phyloP scores from a whole-genome alignment of 2,329 filamentous ascomycete genomes.

The Septoria petroselini region DNA sequence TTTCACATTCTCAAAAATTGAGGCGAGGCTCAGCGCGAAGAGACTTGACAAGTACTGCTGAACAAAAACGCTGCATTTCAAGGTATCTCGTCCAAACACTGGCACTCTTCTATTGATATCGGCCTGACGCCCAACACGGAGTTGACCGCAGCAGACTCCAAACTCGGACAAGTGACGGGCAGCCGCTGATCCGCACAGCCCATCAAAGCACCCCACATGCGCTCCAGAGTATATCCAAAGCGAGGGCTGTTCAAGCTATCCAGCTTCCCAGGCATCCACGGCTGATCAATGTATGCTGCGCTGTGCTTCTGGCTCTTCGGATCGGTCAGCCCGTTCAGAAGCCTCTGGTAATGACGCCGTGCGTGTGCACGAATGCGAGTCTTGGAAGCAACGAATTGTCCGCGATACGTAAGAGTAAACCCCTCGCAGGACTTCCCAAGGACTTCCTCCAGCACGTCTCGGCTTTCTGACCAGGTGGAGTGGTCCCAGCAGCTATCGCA shows the following conservation, averaged over 20 bases:
- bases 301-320: constrained; percentile 32
- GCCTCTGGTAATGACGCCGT: constrained; percentile 38
- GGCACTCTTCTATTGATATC: too few relatives aligned
- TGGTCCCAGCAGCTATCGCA: constrained; percentile 44
- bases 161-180: constrained; percentile 16
- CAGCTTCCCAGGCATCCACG: constrained; percentile 1
- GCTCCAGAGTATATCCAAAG: constrained; percentile 40
- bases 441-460: constrained; percentile 41
- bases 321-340: constrained; percentile 32
- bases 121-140: too few relatives aligned
- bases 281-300: constrained; percentile 21
- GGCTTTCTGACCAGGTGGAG: constrained; percentile 41
- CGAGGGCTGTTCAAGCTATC: constrained; percentile 36
- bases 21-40: too few relatives aligned
- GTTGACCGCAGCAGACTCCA: constrained; percentile 23
- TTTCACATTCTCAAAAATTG: too few relatives aligned
- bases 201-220: constrained; percentile 40
- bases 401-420: constrained; percentile 46
- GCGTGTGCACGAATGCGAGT: constrained; percentile 42
- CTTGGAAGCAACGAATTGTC: constrained; percentile 49
- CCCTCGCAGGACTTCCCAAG: constrained; percentile 26
- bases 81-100: neutral
- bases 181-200: constrained; percentile 32
- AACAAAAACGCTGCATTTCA: too few relatives aligned
- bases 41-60: too few relatives aligned